These are phyloP conservation scores for Aureobasidium melanogenum DNA, from an alignment of 2,329 filamentous ascomycete genomes.

Conservation along the genomic window DNA sequence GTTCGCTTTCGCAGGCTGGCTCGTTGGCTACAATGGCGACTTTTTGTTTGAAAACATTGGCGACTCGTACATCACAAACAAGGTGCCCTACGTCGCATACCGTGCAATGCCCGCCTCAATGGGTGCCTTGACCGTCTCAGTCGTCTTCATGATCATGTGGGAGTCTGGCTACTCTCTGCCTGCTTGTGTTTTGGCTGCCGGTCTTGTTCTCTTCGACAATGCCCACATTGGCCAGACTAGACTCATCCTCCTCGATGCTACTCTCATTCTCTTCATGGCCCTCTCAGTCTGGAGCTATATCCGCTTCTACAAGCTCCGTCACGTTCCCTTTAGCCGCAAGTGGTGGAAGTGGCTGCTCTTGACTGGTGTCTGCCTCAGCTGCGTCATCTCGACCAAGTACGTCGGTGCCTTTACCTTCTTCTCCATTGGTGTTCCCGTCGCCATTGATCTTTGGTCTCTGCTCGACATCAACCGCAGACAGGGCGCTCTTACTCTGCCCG, in stretches of 20 bases:
- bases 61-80: slow-evolving; percentile 94
- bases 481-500: slow-evolving; percentile 67
- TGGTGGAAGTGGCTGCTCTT: slow-evolving; percentile 99
- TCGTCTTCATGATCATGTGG: slow-evolving; percentile 98
- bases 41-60: slow-evolving; percentile 99
- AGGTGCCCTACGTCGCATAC: slow-evolving; percentile 94
- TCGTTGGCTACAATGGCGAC: slow-evolving; percentile 91
- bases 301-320: slow-evolving; percentile 93
- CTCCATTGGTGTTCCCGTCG: slow-evolving; percentile 87
- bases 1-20: slow-evolving; percentile 93
- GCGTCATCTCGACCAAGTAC: slow-evolving; percentile 97
- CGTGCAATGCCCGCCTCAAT: slow-evolving; percentile 86
- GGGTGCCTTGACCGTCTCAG: slow-evolving; percentile 86
- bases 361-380: slow-evolving; percentile 89
- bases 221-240: slow-evolving; percentile 95
- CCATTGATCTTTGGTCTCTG: slow-evolving; percentile 92
- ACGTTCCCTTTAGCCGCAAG: slow-evolving; percentile 81
- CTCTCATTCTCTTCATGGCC: slow-evolving; percentile 90
- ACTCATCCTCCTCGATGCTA: slow-evolving; percentile 88
- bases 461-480: slow-evolving; percentile 78
- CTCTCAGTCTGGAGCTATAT: slow-evolving; percentile 90
- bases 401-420: slow-evolving; percentile 95
- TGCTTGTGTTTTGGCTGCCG: slow-evolving; percentile 77
- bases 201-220: slow-evolving; percentile 89
- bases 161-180: slow-evolving; percentile 96